These are phyloP conservation scores for Antarctomyces pellizariae DNA, from an alignment of 495 filamentous ascomycete species.

Conservation along the genomic window DNA sequence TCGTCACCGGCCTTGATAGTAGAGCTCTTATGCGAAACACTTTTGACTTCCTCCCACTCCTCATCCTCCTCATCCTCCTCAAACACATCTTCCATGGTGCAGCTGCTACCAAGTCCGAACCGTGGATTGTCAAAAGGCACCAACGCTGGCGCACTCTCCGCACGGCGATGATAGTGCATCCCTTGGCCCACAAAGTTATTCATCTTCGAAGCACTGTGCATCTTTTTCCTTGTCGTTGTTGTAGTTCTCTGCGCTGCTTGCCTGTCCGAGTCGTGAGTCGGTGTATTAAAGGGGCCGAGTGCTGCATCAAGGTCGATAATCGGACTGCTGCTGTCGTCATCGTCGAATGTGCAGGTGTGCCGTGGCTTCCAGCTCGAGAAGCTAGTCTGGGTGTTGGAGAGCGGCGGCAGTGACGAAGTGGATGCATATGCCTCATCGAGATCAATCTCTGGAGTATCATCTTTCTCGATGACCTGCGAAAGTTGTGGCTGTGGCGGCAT, in stretches of 20 bases:
- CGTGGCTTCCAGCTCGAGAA: slow-evolving; percentile 24
- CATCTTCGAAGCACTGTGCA: slow-evolving; percentile 70
- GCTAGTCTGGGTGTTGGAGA: slow-evolving; percentile 12
- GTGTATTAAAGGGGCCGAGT: slow-evolving; percentile 80
- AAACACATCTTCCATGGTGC: slow-evolving; percentile 71
- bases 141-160: slow-evolving; percentile 82
- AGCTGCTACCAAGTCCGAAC: slow-evolving; percentile 36
- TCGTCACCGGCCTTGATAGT: slow-evolving; percentile 13
- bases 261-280: slow-evolving; percentile 32
- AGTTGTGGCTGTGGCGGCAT: too few species aligned
- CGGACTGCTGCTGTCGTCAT: slow-evolving; percentile 40
- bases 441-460: slow-evolving; percentile 3
- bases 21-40: slow-evolving; percentile 19
- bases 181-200: slow-evolving; percentile 59
- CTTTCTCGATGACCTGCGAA: too few species aligned
- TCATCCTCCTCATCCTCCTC: slow-evolving; percentile 89
- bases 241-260: slow-evolving; percentile 30
- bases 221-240: slow-evolving; percentile 40
- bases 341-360: slow-evolving; percentile 9
- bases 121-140: slow-evolving; percentile 51
- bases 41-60: slow-evolving; percentile 18
- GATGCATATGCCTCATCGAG: slow-evolving; percentile 1
- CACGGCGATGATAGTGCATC: slow-evolving; percentile 73
- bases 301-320: slow-evolving; percentile 91
- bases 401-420: slow-evolving; percentile 8